These are phyloP conservation scores for Amanita phalloides DNA, from an alignment of 768 basidiomycete genomes.

Conservation along the genomic window DNA sequence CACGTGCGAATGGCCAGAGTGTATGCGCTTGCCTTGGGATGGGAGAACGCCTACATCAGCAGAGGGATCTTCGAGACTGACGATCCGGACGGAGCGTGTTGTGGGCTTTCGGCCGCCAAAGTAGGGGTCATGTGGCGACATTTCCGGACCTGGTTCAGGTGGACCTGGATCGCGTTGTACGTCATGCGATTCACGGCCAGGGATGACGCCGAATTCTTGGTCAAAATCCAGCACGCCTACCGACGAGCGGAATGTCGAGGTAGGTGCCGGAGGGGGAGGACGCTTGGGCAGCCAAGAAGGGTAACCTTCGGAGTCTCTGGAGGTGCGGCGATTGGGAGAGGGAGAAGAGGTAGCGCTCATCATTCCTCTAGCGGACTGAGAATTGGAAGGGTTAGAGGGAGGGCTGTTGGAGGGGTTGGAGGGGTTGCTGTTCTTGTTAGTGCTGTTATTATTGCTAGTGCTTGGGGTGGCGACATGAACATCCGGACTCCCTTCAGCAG, in stretches of 20 bases:
- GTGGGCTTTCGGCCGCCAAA: conserved; percentile 67
- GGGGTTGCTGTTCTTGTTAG: conserved; percentile 6
- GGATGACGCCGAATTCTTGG: conserved; percentile 3
- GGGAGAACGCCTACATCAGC: conserved; percentile 19
- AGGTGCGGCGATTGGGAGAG: conserved; percentile 19
- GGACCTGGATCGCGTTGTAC: conserved; percentile 11
- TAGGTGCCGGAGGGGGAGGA: conserved; percentile 67
- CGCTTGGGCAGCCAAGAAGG: conserved; percentile 79
- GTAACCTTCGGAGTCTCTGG: conserved; percentile 55
- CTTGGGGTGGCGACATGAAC: conserved; percentile 15
- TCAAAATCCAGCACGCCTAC: conserved; percentile 21
- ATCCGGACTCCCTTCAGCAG: background rate
- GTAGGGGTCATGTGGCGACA: conserved; percentile 14
- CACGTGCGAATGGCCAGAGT: conserved; percentile 10
- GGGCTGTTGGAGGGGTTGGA: conserved; percentile 5
- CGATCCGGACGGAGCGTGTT: conserved; percentile 73
- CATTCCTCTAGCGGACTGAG: conserved; percentile 9
- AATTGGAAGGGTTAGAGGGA: conserved; percentile 7
- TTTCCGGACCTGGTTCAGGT: conserved; percentile 12
- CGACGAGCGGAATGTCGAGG: conserved; percentile 56
- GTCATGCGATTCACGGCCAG: conserved; percentile 9
- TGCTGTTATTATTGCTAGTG: conserved; percentile 13
- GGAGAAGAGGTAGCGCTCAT: conserved; percentile 15
- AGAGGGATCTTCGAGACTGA: conserved; percentile 49
- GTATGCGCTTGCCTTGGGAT: conserved; percentile 38